phyloP scores from a whole-genome alignment of 2,329 filamentous ascomycete genomes.

The Meredithiella fracta region DNA sequence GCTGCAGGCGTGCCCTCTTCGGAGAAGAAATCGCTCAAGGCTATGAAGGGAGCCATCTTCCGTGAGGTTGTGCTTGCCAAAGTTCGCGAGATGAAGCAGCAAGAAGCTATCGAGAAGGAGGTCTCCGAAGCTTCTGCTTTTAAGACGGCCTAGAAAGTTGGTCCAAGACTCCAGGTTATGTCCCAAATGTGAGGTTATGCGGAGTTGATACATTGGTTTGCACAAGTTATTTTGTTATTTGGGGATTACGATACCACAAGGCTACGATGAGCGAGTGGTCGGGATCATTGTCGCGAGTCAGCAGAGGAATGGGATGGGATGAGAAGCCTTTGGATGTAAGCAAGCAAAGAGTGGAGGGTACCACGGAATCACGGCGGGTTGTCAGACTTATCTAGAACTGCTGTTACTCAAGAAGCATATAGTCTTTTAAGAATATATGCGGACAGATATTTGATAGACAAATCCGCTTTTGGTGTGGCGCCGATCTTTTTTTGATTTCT shows the following conservation, averaged over 20 bases:
- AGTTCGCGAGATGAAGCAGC: slow-evolving; percentile 77
- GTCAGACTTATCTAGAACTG: background rate
- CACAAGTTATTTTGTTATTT: background rate
- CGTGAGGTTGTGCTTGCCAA: slow-evolving; percentile 87
- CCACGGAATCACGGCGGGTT: background rate
- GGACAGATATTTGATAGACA: background rate
- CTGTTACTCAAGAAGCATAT: background rate
- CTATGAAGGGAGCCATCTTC: slow-evolving; percentile 61
- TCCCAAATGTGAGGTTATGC: background rate
- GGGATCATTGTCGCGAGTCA: background rate
- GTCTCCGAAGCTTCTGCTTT: slow-evolving; percentile 37
- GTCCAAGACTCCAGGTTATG: background rate
- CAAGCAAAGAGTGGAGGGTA: background rate
- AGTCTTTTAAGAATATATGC: background rate
- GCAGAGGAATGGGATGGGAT: background rate
- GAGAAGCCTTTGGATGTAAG: background rate
- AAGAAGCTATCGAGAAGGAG: slow-evolving; percentile 55
- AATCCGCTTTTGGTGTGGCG: background rate
- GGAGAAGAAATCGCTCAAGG: slow-evolving; percentile 30
- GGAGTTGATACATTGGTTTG: background rate
- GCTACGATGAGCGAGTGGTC: slow-evolving; percentile 8
- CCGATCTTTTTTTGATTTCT: background rate
- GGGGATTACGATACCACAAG: slow-evolving; percentile 11
- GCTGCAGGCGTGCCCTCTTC: slow-evolving; percentile 15
- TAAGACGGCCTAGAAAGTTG: slow-evolving; percentile 7